Evolutionary conservation across 1,139 yeast genomes (phyloP).

Genomic region (Kurtzmaniella natalensis): DNA sequence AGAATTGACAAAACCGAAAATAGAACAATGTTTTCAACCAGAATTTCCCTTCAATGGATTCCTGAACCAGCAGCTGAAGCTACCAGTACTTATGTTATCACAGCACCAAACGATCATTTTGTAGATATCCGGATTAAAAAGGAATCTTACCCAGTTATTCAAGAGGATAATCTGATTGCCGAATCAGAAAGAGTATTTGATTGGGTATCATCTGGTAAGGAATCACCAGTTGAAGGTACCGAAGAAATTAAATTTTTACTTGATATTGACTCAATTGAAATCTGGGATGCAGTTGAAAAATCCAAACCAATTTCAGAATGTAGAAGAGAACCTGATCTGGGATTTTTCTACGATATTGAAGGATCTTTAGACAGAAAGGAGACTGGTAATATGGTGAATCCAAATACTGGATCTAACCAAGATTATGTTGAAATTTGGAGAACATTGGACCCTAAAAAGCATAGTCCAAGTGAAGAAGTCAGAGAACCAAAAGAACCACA

Average conservation of each 20-base stretch:
- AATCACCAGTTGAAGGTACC: slow-evolving; percentile 25
- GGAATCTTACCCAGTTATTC: slow-evolving; percentile 19
- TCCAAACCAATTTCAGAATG: slow-evolving; percentile 20
- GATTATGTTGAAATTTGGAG: slow-evolving; percentile 58
- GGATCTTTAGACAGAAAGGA: slow-evolving; percentile 46
- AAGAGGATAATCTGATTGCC: slow-evolving; percentile 9
- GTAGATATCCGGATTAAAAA: slow-evolving; percentile 38
- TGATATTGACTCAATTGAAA: slow-evolving; percentile 38
- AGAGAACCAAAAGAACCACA: slow-evolving; percentile 15
- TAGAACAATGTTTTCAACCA: slow-evolving; percentile 36
- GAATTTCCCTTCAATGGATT: slow-evolving; percentile 53
- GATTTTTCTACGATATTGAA: slow-evolving; percentile 36
- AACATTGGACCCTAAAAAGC: slow-evolving; percentile 37
- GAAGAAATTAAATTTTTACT: slow-evolving; percentile 35
- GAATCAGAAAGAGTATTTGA: slow-evolving; percentile 26
- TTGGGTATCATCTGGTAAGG: slow-evolving; percentile 39
- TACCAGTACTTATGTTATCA: slow-evolving; percentile 51
- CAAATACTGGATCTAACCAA: slow-evolving; percentile 38
- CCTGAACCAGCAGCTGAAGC: slow-evolving; percentile 39
- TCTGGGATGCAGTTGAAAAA: slow-evolving; percentile 19
- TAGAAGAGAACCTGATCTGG: slow-evolving; percentile 38
- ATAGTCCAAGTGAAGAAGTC: slow-evolving; percentile 27
- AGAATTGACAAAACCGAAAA: no score
- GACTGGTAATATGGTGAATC: slow-evolving; percentile 50
- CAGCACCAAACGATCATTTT: slow-evolving; percentile 40